Evolutionary conservation across 257 asterid genomes (phyloP).

Genomic region (Solanum pennellii): DNA sequence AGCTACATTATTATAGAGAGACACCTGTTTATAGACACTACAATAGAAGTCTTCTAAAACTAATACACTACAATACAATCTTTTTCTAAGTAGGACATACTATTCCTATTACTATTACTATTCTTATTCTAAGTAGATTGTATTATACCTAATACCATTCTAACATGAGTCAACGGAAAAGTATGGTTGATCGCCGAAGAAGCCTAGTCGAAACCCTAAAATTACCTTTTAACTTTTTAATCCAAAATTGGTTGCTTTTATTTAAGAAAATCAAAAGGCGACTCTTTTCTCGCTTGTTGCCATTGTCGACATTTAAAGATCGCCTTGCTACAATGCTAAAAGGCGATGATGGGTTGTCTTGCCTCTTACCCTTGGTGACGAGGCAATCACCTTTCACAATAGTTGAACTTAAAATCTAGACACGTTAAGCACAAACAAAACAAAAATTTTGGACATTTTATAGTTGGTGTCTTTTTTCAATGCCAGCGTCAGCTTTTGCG

Average conservation of each 20-base stretch:
- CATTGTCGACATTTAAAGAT: neutral
- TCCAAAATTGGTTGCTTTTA: neutral
- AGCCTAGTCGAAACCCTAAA: neutral
- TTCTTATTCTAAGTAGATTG: too few relatives aligned
- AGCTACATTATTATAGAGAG: too few relatives aligned
- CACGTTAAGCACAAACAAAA: neutral
- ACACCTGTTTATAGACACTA: too few relatives aligned
- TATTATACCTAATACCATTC: too few relatives aligned
- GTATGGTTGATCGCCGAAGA: too few relatives aligned
- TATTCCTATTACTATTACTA: too few relatives aligned
- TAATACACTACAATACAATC: too few relatives aligned
- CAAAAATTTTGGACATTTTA: neutral
- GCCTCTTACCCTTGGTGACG: neutral
- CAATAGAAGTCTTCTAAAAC: too few relatives aligned
- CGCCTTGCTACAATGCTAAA: neutral
- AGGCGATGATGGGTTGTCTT: neutral
- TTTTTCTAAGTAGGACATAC: too few relatives aligned
- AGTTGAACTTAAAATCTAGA: neutral
- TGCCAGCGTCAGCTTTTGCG: neutral
- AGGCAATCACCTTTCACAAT: neutral
- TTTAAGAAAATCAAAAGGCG: neutral
- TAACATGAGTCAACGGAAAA: neutral
- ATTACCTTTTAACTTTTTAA: neutral
- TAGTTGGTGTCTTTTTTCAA: neutral
- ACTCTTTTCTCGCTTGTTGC: neutral